A percentile compares a stretch with the other conserved stretches of the same genome.
phyloP scores from a whole-genome alignment of 2,329 filamentous ascomycete species.

The Lithohypha guttulata region DNA sequence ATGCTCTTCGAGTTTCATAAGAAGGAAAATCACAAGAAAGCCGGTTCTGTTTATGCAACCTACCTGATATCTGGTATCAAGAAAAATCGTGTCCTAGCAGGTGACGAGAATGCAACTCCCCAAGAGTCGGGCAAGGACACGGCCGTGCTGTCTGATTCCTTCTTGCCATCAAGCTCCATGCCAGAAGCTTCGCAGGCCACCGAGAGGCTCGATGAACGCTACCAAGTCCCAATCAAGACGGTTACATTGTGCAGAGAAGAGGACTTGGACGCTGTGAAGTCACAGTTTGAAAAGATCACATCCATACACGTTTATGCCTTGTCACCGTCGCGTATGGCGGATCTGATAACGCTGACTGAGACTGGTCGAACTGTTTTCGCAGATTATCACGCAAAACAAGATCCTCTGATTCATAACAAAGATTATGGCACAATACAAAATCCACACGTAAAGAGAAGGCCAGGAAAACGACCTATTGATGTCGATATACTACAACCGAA shows the following conservation, averaged over 20 bases:
- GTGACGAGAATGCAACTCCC: conserved; percentile 10
- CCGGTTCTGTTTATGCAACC: conserved; percentile 74
- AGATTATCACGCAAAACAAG: conserved; percentile 43
- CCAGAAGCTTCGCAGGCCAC: conserved; percentile 20
- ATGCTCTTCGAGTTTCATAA: conserved; percentile 81
- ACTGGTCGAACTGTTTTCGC: conserved; percentile 52
- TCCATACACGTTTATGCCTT: conserved; percentile 85
- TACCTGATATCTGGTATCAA: conserved; percentile 72
- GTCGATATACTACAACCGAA: conserved; percentile 15
- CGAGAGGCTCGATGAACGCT: conserved; percentile 35
- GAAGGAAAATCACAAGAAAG: conserved; percentile 62
- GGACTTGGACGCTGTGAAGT: conserved; percentile 56
- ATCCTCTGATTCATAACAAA: conserved; percentile 48
- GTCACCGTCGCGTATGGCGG: conserved; percentile 57
- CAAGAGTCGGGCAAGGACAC: conserved; percentile 53
- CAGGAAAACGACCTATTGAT: conserved; percentile 29
- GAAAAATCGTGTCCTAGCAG: conserved; percentile 26
- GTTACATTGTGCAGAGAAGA: conserved; percentile 64
- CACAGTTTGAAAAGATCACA: conserved; percentile 58
- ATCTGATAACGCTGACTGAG: conserved; percentile 62
- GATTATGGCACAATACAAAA: conserved; percentile 68
- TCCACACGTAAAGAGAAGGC: conserved; percentile 48
- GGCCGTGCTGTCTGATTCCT: conserved; percentile 50
- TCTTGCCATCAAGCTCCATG: conserved; percentile 43
- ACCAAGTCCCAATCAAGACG: conserved; percentile 45